Percentiles rank a stretch among this genome's conserved stretches.
Evolutionary conservation across 352 stramenopile species (phyloP).

Genomic region (Globisporangium splendens): DNA sequence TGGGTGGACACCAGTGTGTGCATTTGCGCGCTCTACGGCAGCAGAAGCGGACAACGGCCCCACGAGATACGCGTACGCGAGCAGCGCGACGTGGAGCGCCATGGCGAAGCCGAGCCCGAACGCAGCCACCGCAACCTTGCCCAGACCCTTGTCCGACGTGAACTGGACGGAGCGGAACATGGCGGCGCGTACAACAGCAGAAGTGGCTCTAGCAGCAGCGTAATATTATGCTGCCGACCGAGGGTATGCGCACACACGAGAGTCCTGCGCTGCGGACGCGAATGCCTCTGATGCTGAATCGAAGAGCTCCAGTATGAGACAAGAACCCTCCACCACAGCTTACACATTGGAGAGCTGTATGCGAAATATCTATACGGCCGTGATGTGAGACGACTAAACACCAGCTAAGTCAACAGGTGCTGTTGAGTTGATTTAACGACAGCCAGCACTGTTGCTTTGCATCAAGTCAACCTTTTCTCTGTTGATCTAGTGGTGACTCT

Average conservation of each 20-base stretch:
- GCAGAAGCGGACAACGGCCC: slow-evolving; percentile 12
- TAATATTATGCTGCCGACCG: no score
- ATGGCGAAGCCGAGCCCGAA: slow-evolving; percentile 75
- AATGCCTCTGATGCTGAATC: not conserved
- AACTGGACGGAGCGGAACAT: slow-evolving; percentile 82
- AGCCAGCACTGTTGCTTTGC: no score
- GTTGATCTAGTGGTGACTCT: no score
- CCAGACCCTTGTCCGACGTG: slow-evolving; percentile 67
- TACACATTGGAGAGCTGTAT: not conserved
- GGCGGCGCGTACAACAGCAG: not conserved
- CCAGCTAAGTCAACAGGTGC: no score
- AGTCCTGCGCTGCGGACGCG: no score
- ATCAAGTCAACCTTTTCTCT: no score
- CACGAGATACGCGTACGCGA: slow-evolving; percentile 30
- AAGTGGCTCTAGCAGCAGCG: not conserved
- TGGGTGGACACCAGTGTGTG: not conserved
- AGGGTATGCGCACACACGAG: no score
- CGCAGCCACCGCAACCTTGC: slow-evolving; percentile 67
- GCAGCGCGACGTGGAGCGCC: slow-evolving; percentile 55
- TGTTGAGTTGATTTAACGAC: no score
- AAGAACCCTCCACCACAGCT: not conserved
- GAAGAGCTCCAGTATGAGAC: not conserved
- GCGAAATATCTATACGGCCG: not conserved
- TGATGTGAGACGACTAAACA: no score
- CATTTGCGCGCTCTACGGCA: not conserved